Evolutionary conservation across 2,329 filamentous ascomycete genomes (phyloP).

Genomic region (Mollisia scopiformis): DNA sequence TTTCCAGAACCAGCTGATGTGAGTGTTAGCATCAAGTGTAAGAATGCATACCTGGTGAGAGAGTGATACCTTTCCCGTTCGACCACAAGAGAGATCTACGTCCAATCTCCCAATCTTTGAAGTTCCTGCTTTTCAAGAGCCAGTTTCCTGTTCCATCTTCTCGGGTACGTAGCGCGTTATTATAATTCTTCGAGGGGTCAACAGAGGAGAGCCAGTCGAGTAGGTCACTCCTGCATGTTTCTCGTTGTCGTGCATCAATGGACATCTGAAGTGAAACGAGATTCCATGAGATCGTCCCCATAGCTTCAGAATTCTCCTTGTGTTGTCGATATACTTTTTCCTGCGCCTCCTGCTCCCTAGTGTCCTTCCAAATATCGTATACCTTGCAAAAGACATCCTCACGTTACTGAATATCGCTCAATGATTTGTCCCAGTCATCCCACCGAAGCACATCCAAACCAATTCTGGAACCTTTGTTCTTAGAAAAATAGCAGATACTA

Average conservation of each 20-base stretch:
- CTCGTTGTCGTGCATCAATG: too few species aligned
- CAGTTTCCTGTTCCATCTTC: constrained; percentile 7
- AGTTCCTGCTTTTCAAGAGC: constrained; percentile 8
- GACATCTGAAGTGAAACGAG: too few species aligned
- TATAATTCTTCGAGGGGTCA: constrained; percentile 15
- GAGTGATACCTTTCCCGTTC: constrained; percentile 17
- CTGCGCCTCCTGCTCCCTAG: too few species aligned
- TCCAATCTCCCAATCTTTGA: constrained; percentile 11
- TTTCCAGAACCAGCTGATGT: constrained; percentile 18
- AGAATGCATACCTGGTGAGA: too few species aligned
- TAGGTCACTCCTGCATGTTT: too few species aligned
- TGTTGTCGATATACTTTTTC: too few species aligned
- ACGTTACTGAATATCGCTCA: too few species aligned
- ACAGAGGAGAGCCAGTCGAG: constrained; percentile 13
- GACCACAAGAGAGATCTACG: constrained; percentile 16
- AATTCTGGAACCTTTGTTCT: neutral
- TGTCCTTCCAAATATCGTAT: too few species aligned
- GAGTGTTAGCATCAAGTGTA: constrained; percentile 9
- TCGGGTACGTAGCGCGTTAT: neutral
- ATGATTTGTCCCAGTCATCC: constrained; percentile 20
- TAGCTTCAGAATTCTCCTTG: too few species aligned
- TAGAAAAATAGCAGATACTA: constrained; percentile 8
- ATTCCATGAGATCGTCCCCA: too few species aligned
- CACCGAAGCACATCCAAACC: constrained; percentile 5
- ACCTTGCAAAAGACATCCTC: too few species aligned